A percentile compares a stretch with the other conserved stretches of the same genome.
Evolutionary conservation across 2,329 filamentous ascomycete species (phyloP).

Genomic region (Fusarium circinatum): DNA sequence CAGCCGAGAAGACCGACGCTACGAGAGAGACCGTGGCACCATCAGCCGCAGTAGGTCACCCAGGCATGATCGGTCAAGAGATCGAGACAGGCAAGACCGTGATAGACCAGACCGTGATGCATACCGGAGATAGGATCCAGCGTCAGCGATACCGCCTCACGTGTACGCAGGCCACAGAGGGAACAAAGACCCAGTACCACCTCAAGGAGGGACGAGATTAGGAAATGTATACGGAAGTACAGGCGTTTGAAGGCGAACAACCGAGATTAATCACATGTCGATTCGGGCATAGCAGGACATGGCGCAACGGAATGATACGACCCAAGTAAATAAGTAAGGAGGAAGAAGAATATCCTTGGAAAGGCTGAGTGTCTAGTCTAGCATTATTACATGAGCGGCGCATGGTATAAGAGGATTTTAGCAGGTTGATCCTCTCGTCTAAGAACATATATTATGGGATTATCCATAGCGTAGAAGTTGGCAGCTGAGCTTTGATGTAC

Average conservation of each 20-base stretch:
- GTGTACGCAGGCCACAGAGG: not conserved
- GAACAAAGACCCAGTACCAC: not conserved
- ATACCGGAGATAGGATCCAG: slow-evolving; percentile 58
- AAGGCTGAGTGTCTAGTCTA: slow-evolving; percentile 14
- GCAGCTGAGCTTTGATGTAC: not conserved
- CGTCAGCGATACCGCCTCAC: not conserved
- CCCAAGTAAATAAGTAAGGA: not conserved
- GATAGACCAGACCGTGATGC: slow-evolving; percentile 61
- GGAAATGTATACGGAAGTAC: not conserved
- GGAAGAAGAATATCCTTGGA: slow-evolving; percentile 15
- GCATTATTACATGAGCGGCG: slow-evolving; percentile 23
- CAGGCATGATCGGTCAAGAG: slow-evolving; percentile 52
- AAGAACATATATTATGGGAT: slow-evolving; percentile 17
- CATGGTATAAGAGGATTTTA: not conserved
- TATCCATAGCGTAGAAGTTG: slow-evolving; percentile 12
- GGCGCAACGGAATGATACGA: slow-evolving; percentile 36
- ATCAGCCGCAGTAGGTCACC: slow-evolving; percentile 55
- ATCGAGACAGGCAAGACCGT: slow-evolving; percentile 58
- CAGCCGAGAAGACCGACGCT: slow-evolving; percentile 51
- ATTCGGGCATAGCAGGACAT: slow-evolving; percentile 9
- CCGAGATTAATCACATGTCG: slow-evolving; percentile 18
- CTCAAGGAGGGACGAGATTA: slow-evolving; percentile 1
- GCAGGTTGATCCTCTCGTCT: slow-evolving; percentile 1
- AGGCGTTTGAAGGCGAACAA: slow-evolving; percentile 33
- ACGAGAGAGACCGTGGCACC: slow-evolving; percentile 54